phyloP scores from a whole-genome alignment of 176 grass and related monocot genomes.

The Carex cristatella region DNA sequence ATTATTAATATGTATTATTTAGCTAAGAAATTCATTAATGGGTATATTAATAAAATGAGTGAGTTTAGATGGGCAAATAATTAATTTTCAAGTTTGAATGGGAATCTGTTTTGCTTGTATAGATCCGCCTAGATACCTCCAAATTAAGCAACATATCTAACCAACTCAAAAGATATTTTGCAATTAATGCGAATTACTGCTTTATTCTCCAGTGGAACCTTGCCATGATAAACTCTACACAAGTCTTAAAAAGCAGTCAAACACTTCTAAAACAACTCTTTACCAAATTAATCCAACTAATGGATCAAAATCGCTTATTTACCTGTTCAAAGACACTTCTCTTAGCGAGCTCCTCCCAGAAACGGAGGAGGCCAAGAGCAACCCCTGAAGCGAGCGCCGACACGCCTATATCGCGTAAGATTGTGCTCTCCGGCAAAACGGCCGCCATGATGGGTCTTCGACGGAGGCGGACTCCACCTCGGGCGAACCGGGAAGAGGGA shows the following conservation, averaged over 20 bases:
- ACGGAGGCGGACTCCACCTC: neutral
- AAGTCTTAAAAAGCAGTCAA: neutral
- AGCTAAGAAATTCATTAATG: too few species aligned
- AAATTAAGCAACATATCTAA: neutral
- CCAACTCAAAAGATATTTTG: neutral
- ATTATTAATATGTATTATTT: too few species aligned
- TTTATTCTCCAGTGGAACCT: neutral
- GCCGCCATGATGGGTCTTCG: slow-evolving; percentile 17
- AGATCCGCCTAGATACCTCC: neutral
- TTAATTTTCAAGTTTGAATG: too few species aligned
- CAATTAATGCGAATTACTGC: neutral
- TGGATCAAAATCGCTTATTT: neutral
- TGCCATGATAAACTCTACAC: neutral
- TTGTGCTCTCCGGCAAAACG: slow-evolving; percentile 33
- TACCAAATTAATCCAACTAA: neutral
- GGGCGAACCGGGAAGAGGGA: neutral
- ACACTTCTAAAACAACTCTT: neutral
- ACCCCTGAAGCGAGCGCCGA: slow-evolving; percentile 35
- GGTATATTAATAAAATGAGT: too few species aligned
- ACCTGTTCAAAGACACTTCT: slow-evolving; percentile 72
- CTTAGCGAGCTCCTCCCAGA: slow-evolving; percentile 74
- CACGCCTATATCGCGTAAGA: slow-evolving; percentile 49
- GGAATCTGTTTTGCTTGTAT: neutral
- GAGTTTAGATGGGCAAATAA: too few species aligned
- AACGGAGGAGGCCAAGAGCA: slow-evolving; percentile 46